Evolutionary conservation across 148 eudicot species (phyloP), one percentile per base, ranked within the genome.

Genomic region (Chenopodium berlandieri): DNA sequence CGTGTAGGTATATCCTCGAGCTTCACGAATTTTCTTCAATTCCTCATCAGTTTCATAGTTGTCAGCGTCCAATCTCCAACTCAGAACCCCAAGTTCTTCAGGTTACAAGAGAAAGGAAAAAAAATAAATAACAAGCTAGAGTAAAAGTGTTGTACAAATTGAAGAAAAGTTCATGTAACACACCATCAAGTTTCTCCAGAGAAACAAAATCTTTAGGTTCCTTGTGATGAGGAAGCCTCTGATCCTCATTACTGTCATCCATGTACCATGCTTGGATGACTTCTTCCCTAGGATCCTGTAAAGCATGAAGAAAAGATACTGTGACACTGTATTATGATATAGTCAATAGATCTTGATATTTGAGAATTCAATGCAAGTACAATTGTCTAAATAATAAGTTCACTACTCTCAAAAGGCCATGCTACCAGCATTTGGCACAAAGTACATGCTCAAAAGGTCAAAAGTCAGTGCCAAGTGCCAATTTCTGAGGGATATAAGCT

Each of bases 231-330:
- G 94, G 94, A 71, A 96, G 97, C 68, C 99, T 89, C 88, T 94
- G 99, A 80, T 96, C 99, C 78, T 89, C 98, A 80, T 85, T 71
- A 78, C 91, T 89, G 62, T 94, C 97, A 89, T 94, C 97, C 98
- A 96, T 96, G 86, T 94, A 96, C 99, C 99, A 94, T 85, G 99
- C 99, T 83, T 96, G 90, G 30, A 96, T 85, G 71, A 94, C 92
- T 88, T 96, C 97, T 79, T 89, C 97, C 78, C 93, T 88, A 13
- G 77, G 86, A 90, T 91, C 98, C 99, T 96, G 84, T 72, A 89
- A 5, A 86, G 66, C 76, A 66, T 10, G 32, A 84, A n/a, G 12
- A 31, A 58, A 75, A 22, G 17, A 5, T 73, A 81, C 22, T 67
- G 37, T 1, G 44, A 13, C 20, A 64, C 13, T 30, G 23, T 27